Conservation (phyloP, 805 yeast species). For the Candida stauntonica region DNA sequence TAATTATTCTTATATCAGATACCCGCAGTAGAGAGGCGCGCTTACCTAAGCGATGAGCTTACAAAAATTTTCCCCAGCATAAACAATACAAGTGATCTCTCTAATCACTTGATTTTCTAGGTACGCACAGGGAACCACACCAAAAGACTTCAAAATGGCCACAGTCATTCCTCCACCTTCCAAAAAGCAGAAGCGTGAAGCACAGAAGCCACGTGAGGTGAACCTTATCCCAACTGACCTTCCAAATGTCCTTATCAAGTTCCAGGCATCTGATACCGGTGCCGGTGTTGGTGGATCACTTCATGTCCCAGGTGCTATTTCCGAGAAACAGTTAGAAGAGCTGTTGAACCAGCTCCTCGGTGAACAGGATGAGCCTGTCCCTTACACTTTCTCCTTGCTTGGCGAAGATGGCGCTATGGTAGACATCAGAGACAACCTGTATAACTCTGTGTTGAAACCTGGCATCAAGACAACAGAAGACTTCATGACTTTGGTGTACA, state of each 20-base stretch:
- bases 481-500: slow-evolving; percentile 80
- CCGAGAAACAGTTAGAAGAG: slow-evolving; percentile 83
- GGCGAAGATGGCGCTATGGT: slow-evolving; percentile 46
- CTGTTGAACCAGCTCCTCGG: slow-evolving; percentile 76
- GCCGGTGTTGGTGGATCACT: slow-evolving; percentile 77
- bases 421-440: slow-evolving; percentile 76
- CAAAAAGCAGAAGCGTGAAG: slow-evolving; percentile 78
- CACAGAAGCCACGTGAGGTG: slow-evolving; percentile 76
- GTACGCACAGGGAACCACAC: too few species aligned
- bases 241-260: slow-evolving; percentile 83
- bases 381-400: slow-evolving; percentile 77
- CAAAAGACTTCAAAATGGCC: slow-evolving; percentile 52
- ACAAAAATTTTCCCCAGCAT: slow-evolving; percentile 11
- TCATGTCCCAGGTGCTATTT: slow-evolving; percentile 86
- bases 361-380: slow-evolving; percentile 66
- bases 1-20: too few species aligned
- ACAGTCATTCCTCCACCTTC: slow-evolving; percentile 92
- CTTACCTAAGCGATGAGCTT: slow-evolving; percentile 22
- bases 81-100: too few species aligned
- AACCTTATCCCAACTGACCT: slow-evolving; percentile 69
- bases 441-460: slow-evolving; percentile 78
- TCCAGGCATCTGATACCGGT: slow-evolving; percentile 92
- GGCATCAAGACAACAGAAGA: slow-evolving; percentile 90
- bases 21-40: not conserved
- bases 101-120: too few species aligned